These are phyloP conservation scores for Bruguiera hainesii DNA, from an alignment of 441 rosid species.

Conservation along the genomic window DNA sequence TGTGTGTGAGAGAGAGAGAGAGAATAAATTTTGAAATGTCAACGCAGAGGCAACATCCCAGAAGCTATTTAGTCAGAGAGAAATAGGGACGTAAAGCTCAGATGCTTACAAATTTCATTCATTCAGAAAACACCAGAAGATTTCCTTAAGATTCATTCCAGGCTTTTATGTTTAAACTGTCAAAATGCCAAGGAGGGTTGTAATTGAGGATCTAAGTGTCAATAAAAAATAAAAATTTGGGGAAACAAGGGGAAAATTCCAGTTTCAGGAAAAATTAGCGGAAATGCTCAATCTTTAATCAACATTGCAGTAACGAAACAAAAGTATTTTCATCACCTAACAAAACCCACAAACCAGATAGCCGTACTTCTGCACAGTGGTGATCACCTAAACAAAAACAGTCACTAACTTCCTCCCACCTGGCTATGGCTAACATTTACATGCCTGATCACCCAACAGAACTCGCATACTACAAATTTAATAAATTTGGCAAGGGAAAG, in stretches of 20 bases:
- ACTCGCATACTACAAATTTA: constrained; percentile 2
- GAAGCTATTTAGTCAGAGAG: too few species aligned
- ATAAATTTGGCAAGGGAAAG: constrained; percentile 2
- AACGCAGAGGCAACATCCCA: too few species aligned
- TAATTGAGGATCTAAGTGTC: background rate
- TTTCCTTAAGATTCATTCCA: too few species aligned
- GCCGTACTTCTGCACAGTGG: constrained; percentile 9
- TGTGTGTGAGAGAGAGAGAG: too few species aligned
- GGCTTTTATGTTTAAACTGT: too few species aligned
- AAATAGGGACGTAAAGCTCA: too few species aligned
- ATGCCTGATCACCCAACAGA: constrained; percentile 22
- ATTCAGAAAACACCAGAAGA: too few species aligned
- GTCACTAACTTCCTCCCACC: constrained; percentile 5
- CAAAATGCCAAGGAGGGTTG: too few species aligned
- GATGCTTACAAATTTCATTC: too few species aligned
- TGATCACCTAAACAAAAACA: constrained; percentile 4
- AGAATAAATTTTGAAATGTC: too few species aligned
- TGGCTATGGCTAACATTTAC: background rate
- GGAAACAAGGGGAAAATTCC: constrained; percentile 1
- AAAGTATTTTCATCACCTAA: constrained; percentile 3
- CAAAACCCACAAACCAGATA: constrained; percentile 20
- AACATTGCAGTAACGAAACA: background rate
- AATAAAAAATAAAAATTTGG: constrained; percentile 14
- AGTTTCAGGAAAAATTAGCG: background rate
- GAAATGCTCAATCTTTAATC: constrained; percentile 7